Conservation (phyloP, 768 basidiomycete species). For the Mycena metata region DNA sequence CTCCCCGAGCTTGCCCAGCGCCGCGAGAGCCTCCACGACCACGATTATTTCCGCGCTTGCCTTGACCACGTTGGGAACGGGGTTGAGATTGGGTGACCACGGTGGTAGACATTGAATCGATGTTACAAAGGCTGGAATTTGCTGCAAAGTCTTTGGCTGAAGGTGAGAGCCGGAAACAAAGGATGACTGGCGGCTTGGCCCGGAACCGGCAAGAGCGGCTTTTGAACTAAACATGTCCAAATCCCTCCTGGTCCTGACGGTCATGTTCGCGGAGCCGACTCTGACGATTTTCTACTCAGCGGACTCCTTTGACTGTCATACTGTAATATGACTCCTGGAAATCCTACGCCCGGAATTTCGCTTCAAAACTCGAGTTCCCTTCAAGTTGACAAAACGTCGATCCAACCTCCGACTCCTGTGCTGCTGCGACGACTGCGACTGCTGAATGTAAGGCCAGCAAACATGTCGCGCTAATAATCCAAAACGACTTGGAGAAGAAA, state of each 20-base stretch:
- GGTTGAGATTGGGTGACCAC: slow-evolving; percentile 22
- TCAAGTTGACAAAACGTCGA: no score
- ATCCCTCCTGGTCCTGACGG: neutral
- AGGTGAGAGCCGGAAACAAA: neutral
- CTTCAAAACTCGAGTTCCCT: no score
- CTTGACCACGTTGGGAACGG: slow-evolving; percentile 26
- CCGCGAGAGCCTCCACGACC: slow-evolving; percentile 15
- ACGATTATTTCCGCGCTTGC: slow-evolving; percentile 32
- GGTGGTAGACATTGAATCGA: slow-evolving; percentile 16
- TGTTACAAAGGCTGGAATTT: neutral
- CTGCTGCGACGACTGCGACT: no score
- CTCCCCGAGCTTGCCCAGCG: slow-evolving; percentile 8
- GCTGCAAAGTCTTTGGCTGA: neutral
- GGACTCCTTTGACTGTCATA: no score
- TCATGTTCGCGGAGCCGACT: no score
- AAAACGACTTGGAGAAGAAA: no score
- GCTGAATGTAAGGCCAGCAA: no score
- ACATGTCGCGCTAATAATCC: no score
- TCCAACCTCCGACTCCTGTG: no score
- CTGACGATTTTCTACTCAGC: no score
- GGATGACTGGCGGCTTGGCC: neutral
- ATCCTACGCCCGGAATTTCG: no score
- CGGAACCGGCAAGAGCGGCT: neutral
- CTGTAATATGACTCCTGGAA: no score
- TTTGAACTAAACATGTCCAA: neutral